Conservation (phyloP, 495 filamentous ascomycete species). For the Neurospora sp. region DNA sequence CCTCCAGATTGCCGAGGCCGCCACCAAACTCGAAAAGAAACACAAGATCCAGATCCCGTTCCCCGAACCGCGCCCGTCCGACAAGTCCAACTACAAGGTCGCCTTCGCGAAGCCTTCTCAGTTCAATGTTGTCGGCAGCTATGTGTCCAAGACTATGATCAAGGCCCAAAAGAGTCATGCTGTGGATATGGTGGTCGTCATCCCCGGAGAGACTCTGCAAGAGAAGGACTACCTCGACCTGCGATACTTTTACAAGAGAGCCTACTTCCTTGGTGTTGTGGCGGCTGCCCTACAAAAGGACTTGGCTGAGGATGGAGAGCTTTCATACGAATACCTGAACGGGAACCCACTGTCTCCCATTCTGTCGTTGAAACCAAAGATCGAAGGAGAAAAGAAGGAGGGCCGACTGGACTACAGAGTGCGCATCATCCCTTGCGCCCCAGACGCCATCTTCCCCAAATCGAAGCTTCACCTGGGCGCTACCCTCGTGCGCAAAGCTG, state of each 20-base stretch:
- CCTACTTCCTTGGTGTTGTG: constrained; percentile 80
- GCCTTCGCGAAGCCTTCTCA: constrained; percentile 63
- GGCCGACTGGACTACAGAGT: constrained; percentile 45
- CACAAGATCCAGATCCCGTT: constrained; percentile 67
- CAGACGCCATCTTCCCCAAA: constrained; percentile 54
- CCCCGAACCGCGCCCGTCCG: constrained; percentile 62
- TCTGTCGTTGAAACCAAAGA: constrained; percentile 40
- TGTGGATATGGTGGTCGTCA: constrained; percentile 76
- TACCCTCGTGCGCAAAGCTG: constrained; percentile 52
- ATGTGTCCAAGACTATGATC: constrained; percentile 63
- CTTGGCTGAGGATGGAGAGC: constrained; percentile 38
- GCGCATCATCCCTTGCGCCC: constrained; percentile 65
- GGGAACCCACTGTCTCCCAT: constrained; percentile 72
- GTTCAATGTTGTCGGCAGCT: constrained; percentile 84
- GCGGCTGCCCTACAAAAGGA: constrained; percentile 55
- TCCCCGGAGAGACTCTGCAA: constrained; percentile 73
- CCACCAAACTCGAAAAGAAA: constrained; percentile 53
- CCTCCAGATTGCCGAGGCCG: constrained; percentile 55
- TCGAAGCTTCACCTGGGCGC: constrained; percentile 59
- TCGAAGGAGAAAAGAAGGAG: constrained; percentile 9
- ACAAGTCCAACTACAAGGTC: constrained; percentile 69
- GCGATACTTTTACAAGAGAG: constrained; percentile 89
- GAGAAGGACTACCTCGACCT: constrained; percentile 92
- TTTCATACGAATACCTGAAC: constrained; percentile 59
- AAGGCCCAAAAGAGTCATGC: constrained; percentile 46